Evolutionary conservation across 2,329 filamentous ascomycete species (phyloP).

Genomic region (Zymoseptoria crescenta): DNA sequence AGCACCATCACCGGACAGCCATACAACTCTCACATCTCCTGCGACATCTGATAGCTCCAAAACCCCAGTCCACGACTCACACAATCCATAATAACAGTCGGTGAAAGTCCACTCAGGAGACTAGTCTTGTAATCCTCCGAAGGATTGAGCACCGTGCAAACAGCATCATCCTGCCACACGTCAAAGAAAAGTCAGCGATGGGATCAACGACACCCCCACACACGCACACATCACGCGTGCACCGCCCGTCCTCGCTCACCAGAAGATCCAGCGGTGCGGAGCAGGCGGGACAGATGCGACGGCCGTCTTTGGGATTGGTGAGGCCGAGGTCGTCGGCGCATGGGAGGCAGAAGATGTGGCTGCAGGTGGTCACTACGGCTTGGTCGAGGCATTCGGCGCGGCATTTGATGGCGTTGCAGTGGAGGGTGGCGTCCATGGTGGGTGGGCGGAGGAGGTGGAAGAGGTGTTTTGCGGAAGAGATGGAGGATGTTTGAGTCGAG

Average conservation of each 20-base stretch:
- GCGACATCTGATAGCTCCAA: slow-evolving; percentile 77
- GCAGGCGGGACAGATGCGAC: slow-evolving; percentile 68
- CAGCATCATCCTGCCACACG: slow-evolving; percentile 56
- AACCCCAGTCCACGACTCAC: slow-evolving; percentile 71
- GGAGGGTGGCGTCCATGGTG: slow-evolving; percentile 64
- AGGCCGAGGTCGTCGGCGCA: slow-evolving; percentile 63
- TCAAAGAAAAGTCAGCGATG: not conserved
- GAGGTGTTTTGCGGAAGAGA: not conserved
- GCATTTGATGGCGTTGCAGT: slow-evolving; percentile 76
- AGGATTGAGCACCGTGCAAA: slow-evolving; percentile 63
- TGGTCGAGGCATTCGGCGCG: slow-evolving; percentile 58
- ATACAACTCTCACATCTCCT: slow-evolving; percentile 59
- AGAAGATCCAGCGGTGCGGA: slow-evolving; percentile 57
- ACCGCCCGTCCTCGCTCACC: not conserved
- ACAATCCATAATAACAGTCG: slow-evolving; percentile 78
- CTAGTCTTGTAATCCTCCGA: slow-evolving; percentile 87
- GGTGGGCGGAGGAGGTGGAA: not conserved
- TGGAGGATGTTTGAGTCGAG: not conserved
- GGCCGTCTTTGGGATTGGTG: slow-evolving; percentile 43
- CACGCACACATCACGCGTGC: too few species aligned
- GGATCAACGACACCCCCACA: not conserved
- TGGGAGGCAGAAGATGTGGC: slow-evolving; percentile 75
- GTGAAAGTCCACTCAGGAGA: slow-evolving; percentile 73
- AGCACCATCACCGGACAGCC: not conserved
- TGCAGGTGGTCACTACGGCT: slow-evolving; percentile 85